phyloP scores from a whole-genome alignment of 2,329 filamentous ascomycete species.

The Paracoccidioides lutzii region DNA sequence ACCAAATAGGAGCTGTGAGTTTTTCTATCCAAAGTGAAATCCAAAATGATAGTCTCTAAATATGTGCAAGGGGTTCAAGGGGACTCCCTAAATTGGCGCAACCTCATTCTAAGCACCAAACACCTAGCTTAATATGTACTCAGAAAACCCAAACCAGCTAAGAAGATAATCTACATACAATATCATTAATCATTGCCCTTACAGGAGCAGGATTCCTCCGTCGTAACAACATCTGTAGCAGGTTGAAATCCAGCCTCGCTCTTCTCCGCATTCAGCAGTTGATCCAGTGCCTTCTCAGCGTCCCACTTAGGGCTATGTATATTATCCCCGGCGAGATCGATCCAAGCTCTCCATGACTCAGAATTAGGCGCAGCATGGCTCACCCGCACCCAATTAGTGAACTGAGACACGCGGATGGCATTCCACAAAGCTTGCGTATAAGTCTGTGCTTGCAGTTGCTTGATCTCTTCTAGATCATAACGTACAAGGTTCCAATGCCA shows the following conservation, averaged over 20 bases:
- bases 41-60: background rate
- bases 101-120: background rate
- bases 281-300: constrained; percentile 2
- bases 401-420: constrained; percentile 43
- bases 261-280: background rate
- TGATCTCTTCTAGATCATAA: constrained; percentile 35
- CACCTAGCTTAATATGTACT: background rate
- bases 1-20: background rate
- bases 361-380: constrained; percentile 42
- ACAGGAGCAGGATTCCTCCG: background rate
- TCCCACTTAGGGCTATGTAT: constrained; percentile 7
- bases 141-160: background rate
- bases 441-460: constrained; percentile 32
- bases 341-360: constrained; percentile 42
- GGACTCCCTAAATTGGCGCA: background rate
- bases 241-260: constrained; percentile 3
- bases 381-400: constrained; percentile 41
- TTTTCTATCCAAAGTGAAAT: background rate
- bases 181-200: background rate
- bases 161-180: background rate
- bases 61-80: background rate
- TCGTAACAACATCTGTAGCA: background rate
- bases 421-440: constrained; percentile 49
- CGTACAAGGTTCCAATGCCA: constrained; percentile 47
- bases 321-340: constrained; percentile 21